phyloP scores from a whole-genome alignment of 176 grass and related monocot genomes.

The Rhynchospora breviuscula region DNA sequence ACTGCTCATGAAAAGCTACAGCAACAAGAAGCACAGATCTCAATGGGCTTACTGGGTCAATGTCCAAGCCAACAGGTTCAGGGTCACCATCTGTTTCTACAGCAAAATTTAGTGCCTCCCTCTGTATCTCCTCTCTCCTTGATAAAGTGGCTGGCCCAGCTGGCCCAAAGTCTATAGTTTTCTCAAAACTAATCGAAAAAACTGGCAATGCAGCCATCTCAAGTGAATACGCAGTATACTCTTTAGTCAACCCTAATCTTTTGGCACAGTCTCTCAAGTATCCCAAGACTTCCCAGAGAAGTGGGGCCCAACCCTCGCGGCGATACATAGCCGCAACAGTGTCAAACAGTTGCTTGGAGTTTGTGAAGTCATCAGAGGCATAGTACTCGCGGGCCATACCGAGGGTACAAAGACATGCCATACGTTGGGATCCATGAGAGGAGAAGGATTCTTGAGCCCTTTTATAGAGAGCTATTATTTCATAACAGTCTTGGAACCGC shows the following conservation, averaged over 20 bases:
- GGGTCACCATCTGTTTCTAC: constrained; percentile 28
- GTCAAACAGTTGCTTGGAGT: constrained; percentile 84
- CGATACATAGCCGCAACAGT: constrained; percentile 59
- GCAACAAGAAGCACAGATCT: constrained; percentile 66
- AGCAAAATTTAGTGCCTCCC: constrained; percentile 44
- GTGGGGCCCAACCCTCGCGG: constrained; percentile 72
- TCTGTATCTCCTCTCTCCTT: constrained; percentile 69
- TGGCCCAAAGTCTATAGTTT: constrained; percentile 53
- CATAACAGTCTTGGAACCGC: constrained; percentile 95
- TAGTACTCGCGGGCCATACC: constrained; percentile 96
- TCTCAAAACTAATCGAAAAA: constrained; percentile 47
- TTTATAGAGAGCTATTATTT: constrained; percentile 95
- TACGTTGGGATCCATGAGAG: constrained; percentile 51
- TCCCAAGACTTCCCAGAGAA: constrained; percentile 89
- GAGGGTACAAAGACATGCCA: constrained; percentile 61
- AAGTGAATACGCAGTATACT: constrained; percentile 84
- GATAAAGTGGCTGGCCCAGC: constrained; percentile 58
- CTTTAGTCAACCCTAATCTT: constrained; percentile 65
- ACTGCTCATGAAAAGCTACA: constrained; percentile 90
- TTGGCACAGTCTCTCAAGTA: constrained; percentile 76
- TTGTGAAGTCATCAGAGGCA: constrained; percentile 54
- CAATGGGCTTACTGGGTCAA: constrained; percentile 76
- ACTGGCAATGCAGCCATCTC: constrained; percentile 90
- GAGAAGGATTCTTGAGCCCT: constrained; percentile 96
- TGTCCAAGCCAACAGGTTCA: constrained; percentile 49